Conservation (phyloP, 2,329 filamentous ascomycete genomes). For the Phaeosphaeria sp. region DNA sequence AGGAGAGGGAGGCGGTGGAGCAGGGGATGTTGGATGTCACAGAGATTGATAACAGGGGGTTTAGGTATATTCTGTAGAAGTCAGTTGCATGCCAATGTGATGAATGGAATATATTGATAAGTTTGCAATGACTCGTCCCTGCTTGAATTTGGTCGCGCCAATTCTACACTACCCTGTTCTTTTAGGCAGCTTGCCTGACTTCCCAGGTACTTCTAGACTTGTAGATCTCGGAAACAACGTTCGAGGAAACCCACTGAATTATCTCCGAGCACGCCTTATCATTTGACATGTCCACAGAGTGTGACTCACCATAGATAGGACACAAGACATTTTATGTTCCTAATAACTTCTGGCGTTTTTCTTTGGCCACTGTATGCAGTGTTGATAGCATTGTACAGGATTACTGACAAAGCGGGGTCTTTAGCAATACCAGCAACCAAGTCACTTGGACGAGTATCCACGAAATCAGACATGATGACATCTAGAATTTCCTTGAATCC, state of each 20-base stretch:
- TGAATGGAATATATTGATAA: too few species aligned
- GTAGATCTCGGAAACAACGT: background rate
- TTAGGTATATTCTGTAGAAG: slow-evolving; percentile 47
- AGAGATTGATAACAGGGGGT: slow-evolving; percentile 53
- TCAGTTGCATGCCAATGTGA: too few species aligned
- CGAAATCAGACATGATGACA: background rate
- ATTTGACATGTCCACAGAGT: background rate
- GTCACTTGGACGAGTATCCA: background rate
- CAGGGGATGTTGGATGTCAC: slow-evolving; percentile 52
- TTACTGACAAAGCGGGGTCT: too few species aligned
- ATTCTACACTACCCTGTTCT: too few species aligned
- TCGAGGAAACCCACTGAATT: background rate
- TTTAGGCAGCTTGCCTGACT: too few species aligned
- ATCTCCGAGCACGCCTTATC: background rate
- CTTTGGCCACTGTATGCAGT: too few species aligned
- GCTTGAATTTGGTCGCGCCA: too few species aligned
- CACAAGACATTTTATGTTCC: background rate
- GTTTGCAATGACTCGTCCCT: too few species aligned
- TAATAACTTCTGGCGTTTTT: background rate
- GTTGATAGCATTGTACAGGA: too few species aligned
- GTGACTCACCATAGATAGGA: background rate
- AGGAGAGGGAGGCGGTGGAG: slow-evolving; percentile 44
- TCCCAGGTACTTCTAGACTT: background rate
- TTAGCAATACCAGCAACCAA: too few species aligned
- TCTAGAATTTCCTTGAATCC: background rate